A percentile compares a stretch with the other conserved stretches of the same genome.
Evolutionary conservation across 1,139 yeast species (phyloP).

Genomic region (Kodamaea alishanica): DNA sequence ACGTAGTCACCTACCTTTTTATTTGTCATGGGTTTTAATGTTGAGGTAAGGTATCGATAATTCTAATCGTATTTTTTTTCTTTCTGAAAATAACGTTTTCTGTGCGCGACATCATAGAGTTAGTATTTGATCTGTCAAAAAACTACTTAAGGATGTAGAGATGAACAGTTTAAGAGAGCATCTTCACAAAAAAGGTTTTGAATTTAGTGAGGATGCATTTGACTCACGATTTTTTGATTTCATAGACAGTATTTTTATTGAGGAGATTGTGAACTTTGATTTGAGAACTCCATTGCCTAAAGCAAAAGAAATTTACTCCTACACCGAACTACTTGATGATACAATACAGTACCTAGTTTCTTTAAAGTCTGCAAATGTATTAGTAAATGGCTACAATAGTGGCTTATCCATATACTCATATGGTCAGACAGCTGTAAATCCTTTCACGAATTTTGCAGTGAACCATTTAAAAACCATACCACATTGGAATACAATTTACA

Average conservation of each 20-base stretch:
- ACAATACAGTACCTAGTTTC: slow-evolving; percentile 18
- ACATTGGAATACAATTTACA: slow-evolving; percentile 34
- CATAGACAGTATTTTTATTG: neutral
- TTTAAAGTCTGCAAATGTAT: slow-evolving; percentile 19
- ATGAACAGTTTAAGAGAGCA: no score
- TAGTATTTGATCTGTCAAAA: neutral
- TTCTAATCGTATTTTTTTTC: neutral
- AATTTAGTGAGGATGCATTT: no score
- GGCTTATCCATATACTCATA: slow-evolving; percentile 12
- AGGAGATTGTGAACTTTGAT: slow-evolving; percentile 6
- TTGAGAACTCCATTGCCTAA: slow-evolving; percentile 2
- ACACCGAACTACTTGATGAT: slow-evolving; percentile 26
- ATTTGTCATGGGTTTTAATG: slow-evolving; percentile 1
- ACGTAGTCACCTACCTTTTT: slow-evolving; percentile 13
- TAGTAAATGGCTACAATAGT: slow-evolving; percentile 27
- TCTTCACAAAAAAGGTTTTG: no score
- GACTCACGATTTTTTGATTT: no score
- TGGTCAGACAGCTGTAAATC: slow-evolving; percentile 13
- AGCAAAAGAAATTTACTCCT: slow-evolving; percentile 10
- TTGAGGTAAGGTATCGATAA: no score
- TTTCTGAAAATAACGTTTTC: neutral
- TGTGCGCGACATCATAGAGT: slow-evolving; percentile 1
- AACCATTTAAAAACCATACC: slow-evolving; percentile 28
- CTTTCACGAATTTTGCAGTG: slow-evolving; percentile 21
- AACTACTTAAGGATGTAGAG: no score